Evolutionary conservation across 208 protist genomes (phyloP).

Genomic region (Leptomonas pyrrhocoris): DNA sequence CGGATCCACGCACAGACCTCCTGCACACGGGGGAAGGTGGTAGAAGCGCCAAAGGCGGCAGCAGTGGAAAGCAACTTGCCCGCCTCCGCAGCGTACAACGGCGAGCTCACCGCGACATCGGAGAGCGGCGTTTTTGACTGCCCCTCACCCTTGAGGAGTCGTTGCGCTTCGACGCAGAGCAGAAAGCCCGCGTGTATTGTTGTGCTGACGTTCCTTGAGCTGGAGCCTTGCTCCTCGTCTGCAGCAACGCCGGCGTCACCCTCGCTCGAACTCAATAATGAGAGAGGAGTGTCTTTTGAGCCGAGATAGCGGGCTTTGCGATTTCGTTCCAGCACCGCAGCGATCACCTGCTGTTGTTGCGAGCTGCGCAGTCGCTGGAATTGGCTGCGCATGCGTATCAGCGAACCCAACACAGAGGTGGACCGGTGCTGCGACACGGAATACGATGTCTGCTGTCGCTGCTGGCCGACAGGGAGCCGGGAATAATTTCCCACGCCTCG

Average conservation of each 20-base stretch:
- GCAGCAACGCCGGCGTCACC: background rate
- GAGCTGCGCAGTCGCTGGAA: constrained; percentile 33
- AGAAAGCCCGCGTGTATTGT: constrained; percentile 16
- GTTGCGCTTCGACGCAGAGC: constrained; percentile 54
- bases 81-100: constrained; percentile 63
- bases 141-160: constrained; percentile 59
- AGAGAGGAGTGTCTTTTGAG: background rate
- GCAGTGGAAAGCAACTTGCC: constrained; percentile 73
- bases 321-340: constrained; percentile 8
- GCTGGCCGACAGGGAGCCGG: constrained; percentile 9
- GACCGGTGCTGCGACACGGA: constrained; percentile 21
- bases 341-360: constrained; percentile 33
- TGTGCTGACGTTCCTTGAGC: background rate
- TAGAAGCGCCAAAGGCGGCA: constrained; percentile 71
- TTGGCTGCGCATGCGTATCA: constrained; percentile 50
- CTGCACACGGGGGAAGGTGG: constrained; percentile 54
- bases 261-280: background rate
- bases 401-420: constrained; percentile 37
- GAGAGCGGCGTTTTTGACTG: constrained; percentile 58
- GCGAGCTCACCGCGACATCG: constrained; percentile 48
- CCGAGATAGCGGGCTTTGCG: constrained; percentile 9
- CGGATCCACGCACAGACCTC: constrained; percentile 67
- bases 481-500: background rate
- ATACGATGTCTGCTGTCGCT: constrained; percentile 3
- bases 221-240: background rate